These are phyloP conservation scores for Vitis hybrid DNA, from an alignment of 177 flowering plant species.

Conservation along the genomic window DNA sequence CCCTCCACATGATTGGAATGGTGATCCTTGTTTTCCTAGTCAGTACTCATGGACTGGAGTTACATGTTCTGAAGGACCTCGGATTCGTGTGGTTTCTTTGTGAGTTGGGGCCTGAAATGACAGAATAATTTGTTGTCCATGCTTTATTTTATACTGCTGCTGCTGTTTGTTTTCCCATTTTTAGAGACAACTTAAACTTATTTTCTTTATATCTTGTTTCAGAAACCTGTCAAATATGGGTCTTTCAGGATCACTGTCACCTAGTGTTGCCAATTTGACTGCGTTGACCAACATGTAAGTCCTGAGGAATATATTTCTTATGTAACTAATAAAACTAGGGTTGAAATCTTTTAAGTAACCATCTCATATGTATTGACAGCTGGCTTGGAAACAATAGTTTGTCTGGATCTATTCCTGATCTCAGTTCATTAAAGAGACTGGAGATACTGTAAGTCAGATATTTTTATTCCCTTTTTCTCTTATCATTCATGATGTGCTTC, in stretches of 20 bases:
- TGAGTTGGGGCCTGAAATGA: conserved; percentile 36
- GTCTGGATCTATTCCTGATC: conserved; percentile 76
- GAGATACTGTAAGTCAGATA: conserved; percentile 61
- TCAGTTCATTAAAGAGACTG: conserved; percentile 56
- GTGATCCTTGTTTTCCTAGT: conserved; percentile 92
- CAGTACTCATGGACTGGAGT: conserved; percentile 86
- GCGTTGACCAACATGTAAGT: conserved; percentile 69
- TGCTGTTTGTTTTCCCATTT: not conserved
- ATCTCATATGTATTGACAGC: conserved; percentile 39
- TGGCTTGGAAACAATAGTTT: conserved; percentile 74
- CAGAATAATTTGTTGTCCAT: not conserved
- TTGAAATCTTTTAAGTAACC: conserved; percentile 8
- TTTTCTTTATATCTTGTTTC: conserved; percentile 18
- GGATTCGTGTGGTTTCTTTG: conserved; percentile 64
- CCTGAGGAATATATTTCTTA: conserved; percentile 3
- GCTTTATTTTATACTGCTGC: not conserved
- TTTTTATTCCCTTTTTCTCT: not conserved
- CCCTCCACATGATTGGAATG: conserved; percentile 82
- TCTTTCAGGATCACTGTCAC: conserved; percentile 73
- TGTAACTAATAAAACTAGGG: not conserved
- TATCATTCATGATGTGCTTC: not conserved
- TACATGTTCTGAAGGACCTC: conserved; percentile 68
- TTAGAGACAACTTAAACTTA: not conserved
- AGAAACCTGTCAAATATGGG: conserved; percentile 84
- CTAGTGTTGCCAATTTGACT: conserved; percentile 65